These are phyloP conservation scores for Crithidia brevicula DNA, from an alignment of 208 protist species.

Conservation along the genomic window DNA sequence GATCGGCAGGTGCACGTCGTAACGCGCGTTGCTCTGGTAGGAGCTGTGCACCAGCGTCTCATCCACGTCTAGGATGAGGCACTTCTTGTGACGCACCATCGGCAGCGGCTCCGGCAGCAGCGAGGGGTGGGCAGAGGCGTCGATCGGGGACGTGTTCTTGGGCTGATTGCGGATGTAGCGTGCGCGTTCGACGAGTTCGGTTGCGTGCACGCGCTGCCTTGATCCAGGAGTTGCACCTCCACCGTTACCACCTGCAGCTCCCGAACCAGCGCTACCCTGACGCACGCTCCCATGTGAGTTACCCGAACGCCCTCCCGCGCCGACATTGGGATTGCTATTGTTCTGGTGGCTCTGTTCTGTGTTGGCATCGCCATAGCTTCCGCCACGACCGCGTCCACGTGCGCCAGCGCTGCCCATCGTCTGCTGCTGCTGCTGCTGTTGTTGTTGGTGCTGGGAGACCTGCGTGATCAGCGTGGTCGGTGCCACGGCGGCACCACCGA, in stretches of 20 bases:
- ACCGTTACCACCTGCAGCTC: no score
- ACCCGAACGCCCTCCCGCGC: not conserved
- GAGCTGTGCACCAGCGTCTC: slow-evolving; percentile 92
- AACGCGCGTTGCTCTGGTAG: slow-evolving; percentile 57
- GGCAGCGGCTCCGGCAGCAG: slow-evolving; percentile 63
- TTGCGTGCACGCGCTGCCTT: slow-evolving; percentile 47
- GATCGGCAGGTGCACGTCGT: slow-evolving; percentile 79
- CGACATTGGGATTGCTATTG: slow-evolving; percentile 22
- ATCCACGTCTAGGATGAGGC: slow-evolving; percentile 89
- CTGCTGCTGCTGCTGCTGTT: not conserved
- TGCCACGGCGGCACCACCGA: not conserved
- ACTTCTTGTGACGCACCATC: slow-evolving; percentile 59
- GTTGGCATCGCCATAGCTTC: slow-evolving; percentile 10
- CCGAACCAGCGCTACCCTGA: slow-evolving; percentile 2
- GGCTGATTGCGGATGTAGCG: slow-evolving; percentile 66
- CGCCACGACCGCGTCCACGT: slow-evolving; percentile 3
- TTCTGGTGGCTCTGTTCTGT: slow-evolving; percentile 16
- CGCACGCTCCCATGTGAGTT: slow-evolving; percentile 10
- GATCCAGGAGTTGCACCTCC: not conserved
- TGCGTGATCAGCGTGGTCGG: slow-evolving; percentile 26
- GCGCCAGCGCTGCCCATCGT: slow-evolving; percentile 1
- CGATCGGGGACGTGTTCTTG: slow-evolving; percentile 85
- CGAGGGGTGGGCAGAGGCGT: slow-evolving; percentile 59
- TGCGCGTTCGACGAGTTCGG: slow-evolving; percentile 48
- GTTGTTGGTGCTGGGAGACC: slow-evolving; percentile 8